Base-by-base conservation (phyloP, 345 rosid genomes). In the Populus pruinosa region DNA sequence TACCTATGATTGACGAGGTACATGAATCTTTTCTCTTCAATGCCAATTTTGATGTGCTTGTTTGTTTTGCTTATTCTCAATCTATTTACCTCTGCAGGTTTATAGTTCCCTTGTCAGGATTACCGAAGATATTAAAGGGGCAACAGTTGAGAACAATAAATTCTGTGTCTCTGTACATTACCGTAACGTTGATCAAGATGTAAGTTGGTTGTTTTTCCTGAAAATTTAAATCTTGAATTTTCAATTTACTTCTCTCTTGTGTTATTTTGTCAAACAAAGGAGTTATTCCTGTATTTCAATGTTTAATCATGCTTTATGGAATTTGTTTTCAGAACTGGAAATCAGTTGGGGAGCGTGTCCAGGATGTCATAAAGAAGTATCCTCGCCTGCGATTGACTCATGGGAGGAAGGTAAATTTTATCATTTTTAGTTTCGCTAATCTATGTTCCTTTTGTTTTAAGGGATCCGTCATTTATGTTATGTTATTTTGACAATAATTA, bases 121-220 rank as follows among this genome's bases (percentile, higher is more conserved):
- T 74, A 93, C 96, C 16, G 83, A 87, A 47, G 90, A 86, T 16
- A 91, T 95, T 73, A 77, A 88, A 69, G 98, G 99, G 9, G 94
- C 87, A 55, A 87, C 80, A 64, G 93, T 95, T 31, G 99, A 95
- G 86, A 88, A 90, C 79, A 93, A 95, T 76, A 95, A 89, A 86
- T 95, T 93, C 86, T 93, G 98, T 21, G 88, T 91, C 73, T 93
- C 99, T 70, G 98, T 95, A 59, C 99, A 95, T 86, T 95, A 91
- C 80, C 98, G 99, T 62, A 95, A 91, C 33, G 99, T 93, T 49
- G 97, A 92, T 74, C 91, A 86, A 72, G 82, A 88, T 90, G 99
- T 90, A 76, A 29, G 69, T 31, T 7, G 10, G 64, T 27, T 70
- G 50, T 59, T 27, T 27, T 33, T 38, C 39, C 16, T 25, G 21